Base-by-base conservation (phyloP, 495 filamentous ascomycete species). In the Penicillium ochrochloron region DNA sequence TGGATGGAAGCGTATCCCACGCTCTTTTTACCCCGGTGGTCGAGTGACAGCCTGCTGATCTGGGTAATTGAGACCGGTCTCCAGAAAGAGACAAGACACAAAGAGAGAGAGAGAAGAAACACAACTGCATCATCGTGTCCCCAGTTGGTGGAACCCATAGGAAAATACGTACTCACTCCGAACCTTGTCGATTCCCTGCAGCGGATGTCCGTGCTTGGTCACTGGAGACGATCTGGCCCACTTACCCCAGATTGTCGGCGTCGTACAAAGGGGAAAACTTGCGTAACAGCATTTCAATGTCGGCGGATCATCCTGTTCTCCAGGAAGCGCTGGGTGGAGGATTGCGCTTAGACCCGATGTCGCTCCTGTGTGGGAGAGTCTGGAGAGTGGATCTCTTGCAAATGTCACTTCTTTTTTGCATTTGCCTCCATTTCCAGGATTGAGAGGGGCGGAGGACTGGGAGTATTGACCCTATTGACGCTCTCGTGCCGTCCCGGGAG, bases 171-270 rank as follows among this genome's bases (percentile, higher is more conserved):
- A 63, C 27, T 27, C 25, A 10, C 48, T 56, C 54, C 66, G 54
- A 70, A 65, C 61, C 65, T 57, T 56, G 71, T 70, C 61, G 19
- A 71, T 73, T 68, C 65, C 72, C 67, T 77, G 75, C 73, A 76
- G 72, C 70, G 66, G 69, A 70, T 73, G 75, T 78, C 76, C 68
- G 75, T 78, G 76, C 76, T 73, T 70, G 67, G 29, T 69, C 31
- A 65, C 59, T 70, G 61, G 60, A 71, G 64, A 71, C 66, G 77
- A 78, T 78, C 73, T 72, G 74, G 73, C 72, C 77, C 77, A 80
- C 77, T 77, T 77, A 75, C 77, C 77, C 77, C 77, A 76, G 77
- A 78, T 78, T 76, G 70, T 68, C 25, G 57, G 58, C 42, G 61
- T 69, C n/a, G 53, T 59, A 67, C 60, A 63, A 63, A 63, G 52